These are phyloP conservation scores for Zymoseptoria tritici DNA, from an alignment of 2,329 filamentous ascomycete species.

Conservation along the genomic window DNA sequence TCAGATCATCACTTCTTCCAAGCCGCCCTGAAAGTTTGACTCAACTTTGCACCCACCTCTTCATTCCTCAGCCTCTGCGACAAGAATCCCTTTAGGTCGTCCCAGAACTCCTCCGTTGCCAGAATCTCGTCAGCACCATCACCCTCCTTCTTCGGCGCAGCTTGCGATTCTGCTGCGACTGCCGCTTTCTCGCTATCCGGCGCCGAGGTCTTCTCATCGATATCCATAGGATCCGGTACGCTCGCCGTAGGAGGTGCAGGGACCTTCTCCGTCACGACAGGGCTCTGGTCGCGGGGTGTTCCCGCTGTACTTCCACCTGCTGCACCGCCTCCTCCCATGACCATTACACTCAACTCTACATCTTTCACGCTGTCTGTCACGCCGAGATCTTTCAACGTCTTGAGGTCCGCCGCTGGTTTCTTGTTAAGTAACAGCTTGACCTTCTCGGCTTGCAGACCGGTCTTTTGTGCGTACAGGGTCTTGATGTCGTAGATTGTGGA, in stretches of 20 bases:
- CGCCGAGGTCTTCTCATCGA: constrained; percentile 24
- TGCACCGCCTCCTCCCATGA: constrained; percentile 55
- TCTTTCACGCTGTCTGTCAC: constrained; percentile 39
- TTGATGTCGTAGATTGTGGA: constrained; percentile 78
- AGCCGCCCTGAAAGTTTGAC: constrained; percentile 60
- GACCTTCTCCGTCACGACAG: constrained; percentile 30
- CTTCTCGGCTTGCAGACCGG: constrained; percentile 63
- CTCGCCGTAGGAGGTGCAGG: constrained; percentile 25
- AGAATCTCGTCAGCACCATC: constrained; percentile 45
- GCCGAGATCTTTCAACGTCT: constrained; percentile 31
- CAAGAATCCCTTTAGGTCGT: constrained; percentile 73
- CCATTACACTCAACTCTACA: constrained; percentile 80
- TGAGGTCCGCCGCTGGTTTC: constrained; percentile 58
- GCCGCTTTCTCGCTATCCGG: constrained; percentile 27
- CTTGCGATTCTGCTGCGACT: constrained; percentile 39
- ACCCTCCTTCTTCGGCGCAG: constrained; percentile 45
- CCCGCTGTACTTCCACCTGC: constrained; percentile 16
- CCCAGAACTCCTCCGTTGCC: constrained; percentile 72
- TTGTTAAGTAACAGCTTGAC: constrained; percentile 81
- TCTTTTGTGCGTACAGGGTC: constrained; percentile 55
- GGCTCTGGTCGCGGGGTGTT: constrained; percentile 32
- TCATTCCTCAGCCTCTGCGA: constrained; percentile 69
- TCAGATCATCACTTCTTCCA: constrained; percentile 46
- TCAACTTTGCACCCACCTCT: constrained; percentile 55
- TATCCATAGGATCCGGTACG: constrained; percentile 28